Evolutionary conservation across 2,329 filamentous ascomycete genomes (phyloP), one percentile per base, ranked within the genome.

Genomic region (Dichotomopilus funicola): DNA sequence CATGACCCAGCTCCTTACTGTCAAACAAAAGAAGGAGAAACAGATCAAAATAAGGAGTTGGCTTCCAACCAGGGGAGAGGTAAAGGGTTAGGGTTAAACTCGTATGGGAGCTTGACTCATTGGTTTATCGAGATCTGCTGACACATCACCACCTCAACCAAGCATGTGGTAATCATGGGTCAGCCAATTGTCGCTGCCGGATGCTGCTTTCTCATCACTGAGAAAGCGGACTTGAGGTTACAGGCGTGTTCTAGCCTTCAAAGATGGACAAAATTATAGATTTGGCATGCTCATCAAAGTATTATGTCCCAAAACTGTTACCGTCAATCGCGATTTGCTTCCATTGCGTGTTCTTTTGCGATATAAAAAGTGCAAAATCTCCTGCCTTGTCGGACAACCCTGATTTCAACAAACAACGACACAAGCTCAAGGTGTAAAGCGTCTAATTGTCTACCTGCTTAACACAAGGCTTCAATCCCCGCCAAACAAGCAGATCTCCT

Each of bases 321-420:
- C 19, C 37, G 47, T 40, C 38, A 48, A 33, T n/a, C 38, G 33
- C 50, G 51, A 43, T n/a, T 13, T 34, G 19, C 10, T 43, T 51
- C 41, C 33, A n/a, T 43, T 10, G n/a, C 33, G 33, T 37, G 13
- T 41, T 31, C 6, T 9, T 6, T 35, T 45, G 33, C 27, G 35
- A n/a, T 72, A 71, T 67, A 73, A 72, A 67, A 67, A 63, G 13
- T 34, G 41, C 12, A 55, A 62, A 59, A 37, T 36, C 33, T 42
- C 64, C 53, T 49, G 66, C 19, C 11, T 54, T 33, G 52, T 63
- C 41, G 67, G 44, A 61, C 31, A 3, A 19, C 62, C 63, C 55
- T 27, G 59, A 70, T 60, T 67, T 67, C 56, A 59, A 64, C 57
- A 62, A 68, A 60, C 49, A 60, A 66, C 36, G 36, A 44, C 49